These are phyloP conservation scores for Phytophthora fragariae DNA, from an alignment of 352 stramenopile genomes.

Conservation along the genomic window DNA sequence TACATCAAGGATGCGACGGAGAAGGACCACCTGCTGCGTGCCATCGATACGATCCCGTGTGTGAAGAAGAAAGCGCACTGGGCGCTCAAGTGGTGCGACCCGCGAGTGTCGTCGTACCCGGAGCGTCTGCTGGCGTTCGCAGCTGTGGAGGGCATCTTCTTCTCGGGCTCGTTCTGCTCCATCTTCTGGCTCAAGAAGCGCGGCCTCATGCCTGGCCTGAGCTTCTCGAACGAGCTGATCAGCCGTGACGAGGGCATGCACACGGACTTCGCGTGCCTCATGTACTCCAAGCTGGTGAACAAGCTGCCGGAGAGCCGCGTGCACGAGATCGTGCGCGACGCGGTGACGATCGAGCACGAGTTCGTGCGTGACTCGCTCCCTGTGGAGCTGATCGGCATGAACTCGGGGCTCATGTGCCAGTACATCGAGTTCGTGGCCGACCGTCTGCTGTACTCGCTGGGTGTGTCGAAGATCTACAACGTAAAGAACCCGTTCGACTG, in stretches of 20 bases:
- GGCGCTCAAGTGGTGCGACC: constrained; percentile 92
- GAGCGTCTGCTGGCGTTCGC: too few relatives aligned
- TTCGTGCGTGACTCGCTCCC: constrained; percentile 97
- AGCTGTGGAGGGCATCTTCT: too few relatives aligned
- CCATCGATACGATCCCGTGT: constrained; percentile 98
- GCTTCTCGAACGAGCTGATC: too few relatives aligned
- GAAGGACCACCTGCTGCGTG: constrained; percentile 95
- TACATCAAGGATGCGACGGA: constrained; percentile 97
- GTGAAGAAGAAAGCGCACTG: constrained; percentile 95
- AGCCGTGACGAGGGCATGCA: too few relatives aligned
- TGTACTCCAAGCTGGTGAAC: constrained; percentile 98
- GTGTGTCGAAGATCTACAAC: constrained; percentile 94
- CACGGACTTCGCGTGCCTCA: too few relatives aligned
- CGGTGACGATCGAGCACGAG: constrained; percentile 98
- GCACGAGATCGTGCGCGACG: constrained; percentile 95
- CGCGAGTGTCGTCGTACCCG: too few relatives aligned
- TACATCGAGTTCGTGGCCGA: constrained; percentile 99
- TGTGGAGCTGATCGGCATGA: constrained; percentile 99
- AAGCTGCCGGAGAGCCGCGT: constrained; percentile 94
- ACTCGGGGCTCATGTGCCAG: constrained; percentile 97
- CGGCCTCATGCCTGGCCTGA: too few relatives aligned
- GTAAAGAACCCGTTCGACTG: constrained; percentile 98
- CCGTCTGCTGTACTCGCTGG: constrained; percentile 94
- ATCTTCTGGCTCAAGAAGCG: too few relatives aligned
- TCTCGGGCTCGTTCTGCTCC: too few relatives aligned